Evolutionary conservation across 2,329 filamentous ascomycete genomes (phyloP), one percentile per base, ranked within the genome.

Genomic region (Hypoxylon sp.): DNA sequence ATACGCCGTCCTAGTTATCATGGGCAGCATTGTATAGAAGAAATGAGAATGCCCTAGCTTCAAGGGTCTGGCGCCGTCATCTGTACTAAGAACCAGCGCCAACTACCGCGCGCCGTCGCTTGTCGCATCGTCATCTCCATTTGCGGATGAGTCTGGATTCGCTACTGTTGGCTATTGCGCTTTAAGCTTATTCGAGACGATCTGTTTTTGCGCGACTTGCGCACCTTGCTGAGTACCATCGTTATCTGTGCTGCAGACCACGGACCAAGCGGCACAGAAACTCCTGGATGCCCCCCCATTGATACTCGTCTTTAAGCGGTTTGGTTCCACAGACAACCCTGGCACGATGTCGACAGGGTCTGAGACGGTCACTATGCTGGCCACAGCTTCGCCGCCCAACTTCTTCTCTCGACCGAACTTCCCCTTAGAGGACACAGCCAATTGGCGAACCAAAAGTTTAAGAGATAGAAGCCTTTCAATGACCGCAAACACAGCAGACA

Each of bases 401-500:
- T 73, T 78, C 60, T 79, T 79, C 46, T 64, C 68, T 35, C 65
- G 29, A 58, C 31, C 47, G 6, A 55, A 65, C 35, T 54, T 63
- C 17, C 27, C 69, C 7, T 21, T 55, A 21, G 42, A 62, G 24
- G 27, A 56, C 24, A 65, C 42, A 69, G 42, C 47, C 52, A 65
- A 53, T 55, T 24, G 53, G 35, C 75, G 79, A 65, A 80, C 80
- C 60, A 77, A 77, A 56, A 78, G 73, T 56, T 60, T 79, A 42
- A 75, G 77, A 59, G 77, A 76, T 58, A 77, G 74, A 46, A 78
- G 76, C 50, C 70, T 73, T 27, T 77, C 77, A 7, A 74, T 75
- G 53, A 68, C 74, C 32, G 62, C 74, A 24, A 70, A 68, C 46
- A 56, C 67, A 8, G 67, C 71, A 44, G 71, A 70, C 29, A 57